phyloP scores from a whole-genome alignment of 306 rosid genomes.

The Prunus mongolica region DNA sequence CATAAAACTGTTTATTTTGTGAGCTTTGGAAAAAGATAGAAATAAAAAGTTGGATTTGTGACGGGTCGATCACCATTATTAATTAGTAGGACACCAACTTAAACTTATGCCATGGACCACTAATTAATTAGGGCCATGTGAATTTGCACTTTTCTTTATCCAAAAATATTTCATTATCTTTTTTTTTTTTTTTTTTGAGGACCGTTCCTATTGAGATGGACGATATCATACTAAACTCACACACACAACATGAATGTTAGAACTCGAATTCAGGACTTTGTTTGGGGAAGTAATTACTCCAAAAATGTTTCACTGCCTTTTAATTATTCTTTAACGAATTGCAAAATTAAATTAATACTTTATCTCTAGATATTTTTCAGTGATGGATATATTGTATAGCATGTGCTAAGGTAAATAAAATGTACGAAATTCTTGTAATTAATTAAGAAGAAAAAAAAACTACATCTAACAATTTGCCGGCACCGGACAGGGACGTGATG shows the following conservation, averaged over 20 bases:
- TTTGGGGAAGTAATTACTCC: too few relatives aligned
- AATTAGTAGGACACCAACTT: not conserved
- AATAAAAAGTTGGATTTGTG: not conserved
- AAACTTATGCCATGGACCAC: conserved; percentile 6
- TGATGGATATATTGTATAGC: not conserved
- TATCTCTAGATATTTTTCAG: not conserved
- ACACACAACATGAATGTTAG: too few relatives aligned
- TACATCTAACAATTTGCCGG: not conserved
- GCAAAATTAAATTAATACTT: not conserved
- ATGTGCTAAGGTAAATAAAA: not conserved
- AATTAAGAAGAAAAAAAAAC: not conserved
- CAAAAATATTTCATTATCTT: not conserved
- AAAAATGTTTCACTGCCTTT: not conserved
- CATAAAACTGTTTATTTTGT: not conserved
- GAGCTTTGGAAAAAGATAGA: not conserved
- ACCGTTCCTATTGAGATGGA: too few relatives aligned
- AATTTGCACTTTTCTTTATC: not conserved
- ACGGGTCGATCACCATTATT: not conserved
- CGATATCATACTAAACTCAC: too few relatives aligned
- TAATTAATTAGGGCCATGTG: not conserved
- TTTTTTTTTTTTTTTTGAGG: too few relatives aligned
- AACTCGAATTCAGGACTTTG: too few relatives aligned
- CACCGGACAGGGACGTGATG: not conserved
- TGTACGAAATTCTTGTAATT: too few relatives aligned
- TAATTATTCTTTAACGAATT: not conserved